Conservation (phyloP, 2,329 filamentous ascomycete genomes). For the Xylariales sp. region DNA sequence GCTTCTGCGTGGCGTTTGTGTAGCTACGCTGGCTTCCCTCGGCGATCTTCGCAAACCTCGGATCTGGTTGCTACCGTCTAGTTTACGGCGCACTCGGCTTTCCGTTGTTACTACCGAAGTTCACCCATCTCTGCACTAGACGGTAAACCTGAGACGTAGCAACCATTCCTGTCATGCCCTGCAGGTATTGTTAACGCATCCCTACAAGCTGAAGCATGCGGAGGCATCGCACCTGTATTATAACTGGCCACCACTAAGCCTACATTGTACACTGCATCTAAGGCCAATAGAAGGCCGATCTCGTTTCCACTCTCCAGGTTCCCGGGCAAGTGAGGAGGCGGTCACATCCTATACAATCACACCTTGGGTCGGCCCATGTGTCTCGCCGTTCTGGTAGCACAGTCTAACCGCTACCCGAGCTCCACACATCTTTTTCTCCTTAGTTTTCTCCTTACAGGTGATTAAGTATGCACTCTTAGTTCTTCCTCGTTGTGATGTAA, state of each 20-base stretch:
- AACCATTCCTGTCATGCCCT: neutral
- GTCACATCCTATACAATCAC: conserved; percentile 21
- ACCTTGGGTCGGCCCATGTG: neutral
- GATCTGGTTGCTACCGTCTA: neutral
- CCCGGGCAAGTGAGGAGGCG: conserved; percentile 15
- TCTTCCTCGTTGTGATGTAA: conserved; percentile 6
- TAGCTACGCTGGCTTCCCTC: neutral
- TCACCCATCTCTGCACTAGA: neutral
- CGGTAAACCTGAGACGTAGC: conserved; percentile 2
- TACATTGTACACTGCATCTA: conserved; percentile 17
- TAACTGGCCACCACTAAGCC: conserved; percentile 9
- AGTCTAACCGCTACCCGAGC: neutral
- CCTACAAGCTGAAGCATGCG: conserved; percentile 11
- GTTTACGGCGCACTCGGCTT: neutral
- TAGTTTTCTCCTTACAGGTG: conserved; percentile 6
- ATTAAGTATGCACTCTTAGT: conserved; percentile 14
- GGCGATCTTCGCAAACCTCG: neutral
- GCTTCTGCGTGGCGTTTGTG: conserved; percentile 7
- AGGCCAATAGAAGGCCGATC: conserved; percentile 30
- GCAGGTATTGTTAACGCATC: conserved; percentile 8
- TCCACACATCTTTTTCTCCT: neutral
- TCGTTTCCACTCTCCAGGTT: conserved; percentile 14
- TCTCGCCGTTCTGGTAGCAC: conserved; percentile 1
- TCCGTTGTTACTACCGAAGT: neutral
- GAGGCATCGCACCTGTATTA: conserved; percentile 14